These are phyloP conservation scores for Penicillium sp. DNA, from an alignment of 2,329 filamentous ascomycete genomes.

Conservation along the genomic window DNA sequence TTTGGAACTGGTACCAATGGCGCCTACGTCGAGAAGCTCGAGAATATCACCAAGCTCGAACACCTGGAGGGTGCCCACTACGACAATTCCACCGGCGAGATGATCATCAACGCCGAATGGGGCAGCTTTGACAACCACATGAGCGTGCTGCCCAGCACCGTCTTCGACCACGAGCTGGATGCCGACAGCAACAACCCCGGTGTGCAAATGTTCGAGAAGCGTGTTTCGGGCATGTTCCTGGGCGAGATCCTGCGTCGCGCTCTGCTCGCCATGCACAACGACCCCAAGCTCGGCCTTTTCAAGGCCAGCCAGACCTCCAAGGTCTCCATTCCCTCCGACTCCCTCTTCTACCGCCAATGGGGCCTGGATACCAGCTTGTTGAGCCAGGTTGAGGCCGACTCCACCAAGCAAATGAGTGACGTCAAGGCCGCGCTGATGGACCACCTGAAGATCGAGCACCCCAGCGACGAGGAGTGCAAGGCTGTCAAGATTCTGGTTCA, in stretches of 20 bases:
- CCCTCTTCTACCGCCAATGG: constrained; percentile 75
- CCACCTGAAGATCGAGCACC: constrained; percentile 70
- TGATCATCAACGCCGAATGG: constrained; percentile 99
- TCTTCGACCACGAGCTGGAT: constrained; percentile 79
- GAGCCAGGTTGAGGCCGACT: constrained; percentile 80
- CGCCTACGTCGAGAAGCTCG: constrained; percentile 90
- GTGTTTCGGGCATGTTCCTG: constrained; percentile 96
- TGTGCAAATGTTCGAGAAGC: constrained; percentile 98
- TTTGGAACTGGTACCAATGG: constrained; percentile 98
- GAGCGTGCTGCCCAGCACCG: constrained; percentile 79
- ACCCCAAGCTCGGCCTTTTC: constrained; percentile 69
- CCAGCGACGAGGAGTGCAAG: constrained; percentile 79
- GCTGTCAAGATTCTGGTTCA: constrained; percentile 80
- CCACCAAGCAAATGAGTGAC: constrained; percentile 66
- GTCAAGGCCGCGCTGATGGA: constrained; percentile 77
- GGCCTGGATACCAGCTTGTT: constrained; percentile 88
- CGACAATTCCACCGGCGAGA: constrained; percentile 79
- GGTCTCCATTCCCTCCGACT: constrained; percentile 64
- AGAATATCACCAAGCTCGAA: constrained; percentile 75
- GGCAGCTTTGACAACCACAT: constrained; percentile 96
- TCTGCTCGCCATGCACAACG: constrained; percentile 68
- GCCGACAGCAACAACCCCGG: constrained; percentile 82
- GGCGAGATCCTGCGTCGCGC: constrained; percentile 86
- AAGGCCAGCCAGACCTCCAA: constrained; percentile 71
- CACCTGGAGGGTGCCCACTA: constrained; percentile 57